Percentiles rank a stretch among this genome's conserved stretches.
phyloP scores from a whole-genome alignment of 2,329 filamentous ascomycete genomes.

The Sarocladium brachiariae region DNA sequence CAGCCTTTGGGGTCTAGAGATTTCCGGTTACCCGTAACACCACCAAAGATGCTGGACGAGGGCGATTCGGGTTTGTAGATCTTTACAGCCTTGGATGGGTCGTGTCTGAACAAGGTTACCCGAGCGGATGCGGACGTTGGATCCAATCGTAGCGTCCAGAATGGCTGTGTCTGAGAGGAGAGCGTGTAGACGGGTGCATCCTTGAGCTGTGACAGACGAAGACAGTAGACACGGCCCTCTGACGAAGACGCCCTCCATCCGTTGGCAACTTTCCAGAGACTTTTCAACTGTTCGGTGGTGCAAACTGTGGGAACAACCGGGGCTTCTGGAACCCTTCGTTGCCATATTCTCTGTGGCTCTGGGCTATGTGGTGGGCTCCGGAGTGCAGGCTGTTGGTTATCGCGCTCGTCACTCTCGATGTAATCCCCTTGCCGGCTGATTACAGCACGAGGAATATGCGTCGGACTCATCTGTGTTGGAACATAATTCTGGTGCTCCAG shows the following conservation, averaged over 20 bases:
- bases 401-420: slow-evolving; percentile 15
- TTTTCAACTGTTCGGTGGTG: slow-evolving; percentile 55
- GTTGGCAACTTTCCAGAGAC: slow-evolving; percentile 63
- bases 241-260: slow-evolving; percentile 58
- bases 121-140: slow-evolving; percentile 58
- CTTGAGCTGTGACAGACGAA: slow-evolving; percentile 47
- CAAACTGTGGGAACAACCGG: slow-evolving; percentile 42
- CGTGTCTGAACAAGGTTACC: slow-evolving; percentile 51
- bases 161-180: slow-evolving; percentile 53
- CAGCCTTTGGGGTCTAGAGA: slow-evolving; percentile 38
- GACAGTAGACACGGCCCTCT: slow-evolving; percentile 53
- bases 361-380: slow-evolving; percentile 18
- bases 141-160: slow-evolving; percentile 60
- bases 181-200: slow-evolving; percentile 62
- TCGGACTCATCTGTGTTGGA: slow-evolving; percentile 58
- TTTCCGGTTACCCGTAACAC: not conserved
- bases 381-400: slow-evolving; percentile 14
- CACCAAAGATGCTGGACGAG: slow-evolving; percentile 18
- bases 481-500: slow-evolving; percentile 64
- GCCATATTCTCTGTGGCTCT: slow-evolving; percentile 13
- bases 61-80: slow-evolving; percentile 27
- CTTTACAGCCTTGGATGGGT: slow-evolving; percentile 52
- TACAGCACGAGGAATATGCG: slow-evolving; percentile 54
- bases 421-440: slow-evolving; percentile 60
- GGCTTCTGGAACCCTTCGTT: slow-evolving; percentile 32